Percentiles rank a stretch among this genome's conserved stretches.
phyloP scores from a whole-genome alignment of 768 basidiomycete genomes.

The Amanita thiersii region DNA sequence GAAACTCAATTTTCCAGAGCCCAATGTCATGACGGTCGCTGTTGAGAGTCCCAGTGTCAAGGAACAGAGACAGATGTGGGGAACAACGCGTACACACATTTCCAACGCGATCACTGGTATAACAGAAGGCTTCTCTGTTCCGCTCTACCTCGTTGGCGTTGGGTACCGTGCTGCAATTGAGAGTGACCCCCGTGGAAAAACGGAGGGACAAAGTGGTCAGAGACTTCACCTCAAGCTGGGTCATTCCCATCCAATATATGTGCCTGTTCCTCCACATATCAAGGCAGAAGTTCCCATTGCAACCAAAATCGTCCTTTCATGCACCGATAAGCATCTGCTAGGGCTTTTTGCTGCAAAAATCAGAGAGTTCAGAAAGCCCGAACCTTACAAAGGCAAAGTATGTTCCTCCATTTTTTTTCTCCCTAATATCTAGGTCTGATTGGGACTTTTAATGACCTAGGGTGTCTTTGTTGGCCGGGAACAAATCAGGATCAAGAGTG shows the following conservation, averaged over 20 bases:
- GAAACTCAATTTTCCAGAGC: slow-evolving; percentile 31
- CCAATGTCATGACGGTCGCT: slow-evolving; percentile 31
- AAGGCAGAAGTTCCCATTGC: slow-evolving; percentile 72
- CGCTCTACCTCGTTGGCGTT: slow-evolving; percentile 88
- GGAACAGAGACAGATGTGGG: slow-evolving; percentile 88
- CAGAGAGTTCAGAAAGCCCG: slow-evolving; percentile 78
- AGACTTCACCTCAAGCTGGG: slow-evolving; percentile 89
- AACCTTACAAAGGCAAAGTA: slow-evolving; percentile 98
- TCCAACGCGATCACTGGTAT: slow-evolving; percentile 87
- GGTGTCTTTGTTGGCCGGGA: slow-evolving; percentile 94
- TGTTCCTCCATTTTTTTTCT: slow-evolving; percentile 18
- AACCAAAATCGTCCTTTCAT: slow-evolving; percentile 75
- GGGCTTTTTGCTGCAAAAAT: slow-evolving; percentile 87
- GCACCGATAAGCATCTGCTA: slow-evolving; percentile 82
- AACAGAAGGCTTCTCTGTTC: slow-evolving; percentile 77
- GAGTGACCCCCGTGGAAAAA: slow-evolving; percentile 58
- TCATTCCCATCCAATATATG: slow-evolving; percentile 79
- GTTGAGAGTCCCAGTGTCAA: slow-evolving; percentile 65
- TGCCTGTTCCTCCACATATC: slow-evolving; percentile 79
- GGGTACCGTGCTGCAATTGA: slow-evolving; percentile 89
- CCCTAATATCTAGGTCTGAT: background rate
- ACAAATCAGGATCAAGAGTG: slow-evolving; percentile 81
- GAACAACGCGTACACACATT: slow-evolving; percentile 86
- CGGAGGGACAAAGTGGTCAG: slow-evolving; percentile 50
- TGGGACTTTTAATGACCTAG: slow-evolving; percentile 27